Conservation (phyloP, 1,139 yeast species). For the Taiozyma sp. region DNA sequence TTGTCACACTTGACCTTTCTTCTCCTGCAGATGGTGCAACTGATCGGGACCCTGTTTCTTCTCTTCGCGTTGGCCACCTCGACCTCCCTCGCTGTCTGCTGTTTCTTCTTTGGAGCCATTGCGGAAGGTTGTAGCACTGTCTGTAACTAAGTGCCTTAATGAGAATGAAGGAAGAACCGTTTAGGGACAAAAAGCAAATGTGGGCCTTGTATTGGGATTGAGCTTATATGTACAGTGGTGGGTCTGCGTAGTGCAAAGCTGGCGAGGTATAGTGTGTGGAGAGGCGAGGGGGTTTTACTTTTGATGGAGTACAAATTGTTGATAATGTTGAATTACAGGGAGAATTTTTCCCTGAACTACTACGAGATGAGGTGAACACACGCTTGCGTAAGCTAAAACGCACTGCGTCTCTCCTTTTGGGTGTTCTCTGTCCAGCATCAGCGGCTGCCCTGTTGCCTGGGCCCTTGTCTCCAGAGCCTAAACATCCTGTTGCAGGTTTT, state of each 20-base stretch:
- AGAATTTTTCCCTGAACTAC: background rate
- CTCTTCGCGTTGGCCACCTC: constrained; percentile 15
- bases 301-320: background rate
- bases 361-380: background rate
- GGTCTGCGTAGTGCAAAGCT: too few species aligned
- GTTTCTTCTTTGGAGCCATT: constrained; percentile 2
- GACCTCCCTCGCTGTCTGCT: constrained; percentile 1
- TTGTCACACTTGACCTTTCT: constrained; percentile 55
- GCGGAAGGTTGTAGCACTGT: background rate
- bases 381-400: too few species aligned
- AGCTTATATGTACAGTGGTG: background rate
- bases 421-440: background rate
- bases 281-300: background rate
- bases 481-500: background rate
- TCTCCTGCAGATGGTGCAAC: constrained; percentile 41
- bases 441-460: background rate
- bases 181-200: background rate
- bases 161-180: too few species aligned
- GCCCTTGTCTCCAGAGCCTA: background rate
- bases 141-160: too few species aligned
- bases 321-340: background rate
- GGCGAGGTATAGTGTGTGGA: background rate
- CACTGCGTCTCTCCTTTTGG: background rate
- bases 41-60: constrained; percentile 40
- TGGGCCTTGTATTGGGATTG: background rate